These are phyloP conservation scores for Polytrichum commune DNA, from an alignment of 225 moss, liverwort and hornwort species.

Conservation along the genomic window DNA sequence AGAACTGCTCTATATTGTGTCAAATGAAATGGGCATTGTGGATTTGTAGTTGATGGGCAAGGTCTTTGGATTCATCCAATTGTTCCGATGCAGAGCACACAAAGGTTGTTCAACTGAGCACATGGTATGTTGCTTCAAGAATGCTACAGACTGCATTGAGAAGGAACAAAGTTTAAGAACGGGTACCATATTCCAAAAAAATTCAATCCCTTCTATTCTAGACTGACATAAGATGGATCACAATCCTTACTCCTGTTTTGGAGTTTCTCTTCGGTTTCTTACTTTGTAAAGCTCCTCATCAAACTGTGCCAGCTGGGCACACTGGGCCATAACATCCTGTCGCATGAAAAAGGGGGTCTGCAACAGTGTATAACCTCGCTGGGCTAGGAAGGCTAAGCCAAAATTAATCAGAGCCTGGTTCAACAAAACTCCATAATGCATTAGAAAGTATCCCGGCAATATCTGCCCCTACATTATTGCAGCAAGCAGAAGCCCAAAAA, in stretches of 20 bases:
- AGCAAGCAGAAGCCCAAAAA: not conserved
- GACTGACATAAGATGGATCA: too few relatives aligned
- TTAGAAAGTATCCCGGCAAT: conserved; percentile 87
- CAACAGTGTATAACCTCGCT: conserved; percentile 57
- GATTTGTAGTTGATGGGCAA: conserved; percentile 62
- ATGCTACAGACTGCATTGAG: too few relatives aligned
- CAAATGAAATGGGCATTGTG: not conserved
- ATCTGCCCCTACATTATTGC: conserved; percentile 63
- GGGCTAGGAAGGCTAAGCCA: conserved; percentile 63
- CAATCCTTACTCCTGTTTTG: too few relatives aligned
- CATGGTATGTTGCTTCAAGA: too few relatives aligned
- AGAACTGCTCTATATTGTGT: too few relatives aligned
- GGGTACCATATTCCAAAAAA: too few relatives aligned
- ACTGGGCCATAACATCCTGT: conserved; percentile 96
- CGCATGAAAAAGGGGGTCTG: conserved; percentile 96
- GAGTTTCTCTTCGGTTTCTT: too few relatives aligned
- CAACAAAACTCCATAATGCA: conserved; percentile 71
- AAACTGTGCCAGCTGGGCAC: conserved; percentile 93
- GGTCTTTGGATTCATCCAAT: conserved; percentile 77
- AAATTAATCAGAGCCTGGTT: conserved; percentile 93
- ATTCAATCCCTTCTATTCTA: too few relatives aligned
- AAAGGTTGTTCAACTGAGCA: conserved; percentile 67
- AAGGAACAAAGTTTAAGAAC: too few relatives aligned
- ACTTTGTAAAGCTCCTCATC: conserved; percentile 99
- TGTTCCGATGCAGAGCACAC: conserved; percentile 75